Base-by-base conservation (phyloP, 495 filamentous ascomycete species). In the Tirmania nivea region DNA sequence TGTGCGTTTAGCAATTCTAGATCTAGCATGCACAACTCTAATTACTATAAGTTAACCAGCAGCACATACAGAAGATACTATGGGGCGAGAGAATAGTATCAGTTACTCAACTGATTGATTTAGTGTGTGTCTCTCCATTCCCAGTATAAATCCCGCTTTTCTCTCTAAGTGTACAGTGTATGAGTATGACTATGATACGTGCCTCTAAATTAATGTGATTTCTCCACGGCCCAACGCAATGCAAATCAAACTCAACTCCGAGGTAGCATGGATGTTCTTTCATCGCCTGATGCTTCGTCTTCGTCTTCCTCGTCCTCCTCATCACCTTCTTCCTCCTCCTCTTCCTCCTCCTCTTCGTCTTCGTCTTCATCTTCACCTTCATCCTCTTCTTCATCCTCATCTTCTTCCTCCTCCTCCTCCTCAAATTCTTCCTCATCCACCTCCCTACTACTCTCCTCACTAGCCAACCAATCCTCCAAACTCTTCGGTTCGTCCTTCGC, bases 391-490 rank as follows among this genome's bases (percentile, higher is more conserved):
- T 63, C 69, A 37, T 70, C 67, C 34, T 74, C 74, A 19, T 58
- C 53, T 53, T 59, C 59, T 10, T 73, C 74, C 34, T 78, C 75
- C 37, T 78, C 77, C 53, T 85, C 84, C 20, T 63, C 60, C 1
- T 59, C 60, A 21, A 52, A 53, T n/a, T 60, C 57, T 9, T 57
- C 59, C 0, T n/a, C n/a, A n/a, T n/a, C n/a, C n/a, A n/a, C n/a
- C n/a, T 56, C 60, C 1, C 56, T 56, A 3, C 59, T 54, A 0
- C 53, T 54, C 0, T 55, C 60, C 0, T 57, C 61, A 50, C 61
- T 64, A 20, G 73, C 81, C 53, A 95, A 70, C 86, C 90, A 96
- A 65, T 94, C 83, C 70, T 94, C 83, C 59, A 95, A 69, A 17
- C 76, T 81, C 75, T 88, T 94, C 7, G n/a, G n/a, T 21, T 59